Conservation (phyloP, 345 rosid genomes). For the Syzygium aromaticum region DNA sequence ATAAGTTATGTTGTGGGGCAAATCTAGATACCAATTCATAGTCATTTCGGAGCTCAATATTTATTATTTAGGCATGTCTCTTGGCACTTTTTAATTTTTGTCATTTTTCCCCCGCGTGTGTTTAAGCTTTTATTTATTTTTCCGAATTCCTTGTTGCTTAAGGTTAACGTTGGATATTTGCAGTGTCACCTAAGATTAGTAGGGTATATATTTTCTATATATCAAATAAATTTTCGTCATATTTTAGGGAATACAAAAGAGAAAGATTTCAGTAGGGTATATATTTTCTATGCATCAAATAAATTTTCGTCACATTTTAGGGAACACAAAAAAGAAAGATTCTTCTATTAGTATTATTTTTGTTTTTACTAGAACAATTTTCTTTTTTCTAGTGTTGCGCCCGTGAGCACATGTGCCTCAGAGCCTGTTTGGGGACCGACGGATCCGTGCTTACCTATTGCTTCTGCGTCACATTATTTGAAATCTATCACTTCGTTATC, state of each 20-base stretch:
- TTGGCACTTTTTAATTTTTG: no score
- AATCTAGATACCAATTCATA: not conserved
- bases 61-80: not conserved
- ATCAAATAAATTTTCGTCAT: not conserved
- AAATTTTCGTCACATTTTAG: not conserved
- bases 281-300: not conserved
- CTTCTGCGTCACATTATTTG: not conserved
- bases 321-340: rapidly evolving
- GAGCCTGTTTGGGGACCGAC: not conserved
- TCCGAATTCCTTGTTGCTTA: no score
- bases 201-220: not conserved
- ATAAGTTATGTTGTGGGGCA: no score
- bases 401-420: rapidly evolving
- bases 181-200: no score
- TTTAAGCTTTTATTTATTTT: not conserved
- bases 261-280: rapidly evolving
- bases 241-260: not conserved
- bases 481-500: not conserved
- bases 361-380: not conserved
- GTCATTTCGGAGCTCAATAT: not conserved
- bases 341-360: not conserved
- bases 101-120: rapidly evolving
- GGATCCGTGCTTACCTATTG: not conserved
- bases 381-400: not conserved
- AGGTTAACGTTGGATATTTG: no score